These are phyloP conservation scores for Zangia roseola DNA, from an alignment of 768 basidiomycete species.

Conservation along the genomic window DNA sequence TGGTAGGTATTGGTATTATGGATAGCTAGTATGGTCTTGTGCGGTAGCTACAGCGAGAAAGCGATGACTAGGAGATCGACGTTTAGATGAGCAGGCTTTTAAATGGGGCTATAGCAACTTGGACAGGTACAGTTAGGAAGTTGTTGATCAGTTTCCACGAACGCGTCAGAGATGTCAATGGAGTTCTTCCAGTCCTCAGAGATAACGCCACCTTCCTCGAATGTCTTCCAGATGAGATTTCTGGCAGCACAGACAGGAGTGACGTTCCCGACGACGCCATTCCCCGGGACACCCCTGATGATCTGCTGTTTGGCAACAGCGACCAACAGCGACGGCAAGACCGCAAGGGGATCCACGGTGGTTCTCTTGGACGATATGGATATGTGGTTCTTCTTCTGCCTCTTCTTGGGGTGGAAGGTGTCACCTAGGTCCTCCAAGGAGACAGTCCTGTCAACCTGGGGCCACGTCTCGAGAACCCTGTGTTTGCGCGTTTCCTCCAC, in stretches of 20 bases:
- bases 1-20: background rate
- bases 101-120: conserved; percentile 44
- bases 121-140: conserved; percentile 42
- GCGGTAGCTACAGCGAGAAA: background rate
- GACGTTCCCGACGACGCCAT: conserved; percentile 54
- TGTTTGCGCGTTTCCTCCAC: conserved; percentile 21
- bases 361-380: background rate
- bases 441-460: conserved; percentile 28
- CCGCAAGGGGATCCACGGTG: conserved; percentile 1
- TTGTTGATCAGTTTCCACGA: conserved; percentile 13
- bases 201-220: conserved; percentile 28
- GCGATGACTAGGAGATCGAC: background rate
- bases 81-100: conserved; percentile 1
- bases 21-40: background rate
- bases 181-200: conserved; percentile 43
- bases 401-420: conserved; percentile 10
- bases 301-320: conserved; percentile 52
- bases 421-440: conserved; percentile 2
- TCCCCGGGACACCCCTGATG: conserved; percentile 41
- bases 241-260: conserved; percentile 46
- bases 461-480: conserved; percentile 38
- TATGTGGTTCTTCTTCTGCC: conserved; percentile 1
- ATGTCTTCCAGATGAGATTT: conserved; percentile 40
- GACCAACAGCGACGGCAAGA: conserved; percentile 41
- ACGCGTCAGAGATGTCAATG: conserved; percentile 24